Conservation (phyloP, 225 moss, liverwort and hornwort species). For the Antitrichia curtipendula region DNA sequence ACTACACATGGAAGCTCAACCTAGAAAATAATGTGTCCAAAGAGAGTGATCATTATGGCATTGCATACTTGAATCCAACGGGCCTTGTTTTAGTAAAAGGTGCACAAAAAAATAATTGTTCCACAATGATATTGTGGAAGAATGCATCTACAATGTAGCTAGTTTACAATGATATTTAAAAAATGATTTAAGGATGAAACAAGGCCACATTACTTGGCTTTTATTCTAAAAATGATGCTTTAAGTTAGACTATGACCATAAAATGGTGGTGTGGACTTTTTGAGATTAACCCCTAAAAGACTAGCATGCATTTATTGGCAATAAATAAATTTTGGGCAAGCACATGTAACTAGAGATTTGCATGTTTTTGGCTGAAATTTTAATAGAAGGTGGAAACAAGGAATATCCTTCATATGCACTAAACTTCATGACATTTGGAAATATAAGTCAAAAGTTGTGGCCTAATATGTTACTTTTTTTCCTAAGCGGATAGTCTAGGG, state of each 20-base stretch:
- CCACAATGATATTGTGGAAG: fast-evolving
- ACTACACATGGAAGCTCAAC: fast-evolving
- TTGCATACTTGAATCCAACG: neutral
- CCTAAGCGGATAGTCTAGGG: no score
- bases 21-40: fast-evolving
- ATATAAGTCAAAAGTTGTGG: no score
- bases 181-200: neutral
- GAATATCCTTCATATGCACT: no score
- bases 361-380: no score
- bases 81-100: neutral
- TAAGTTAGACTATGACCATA: no score
- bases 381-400: no score
- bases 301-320: no score
- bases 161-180: neutral
- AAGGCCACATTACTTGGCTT: fast-evolving
- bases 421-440: no score
- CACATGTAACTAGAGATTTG: no score
- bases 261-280: neutral
- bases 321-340: no score
- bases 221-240: fast-evolving
- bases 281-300: no score
- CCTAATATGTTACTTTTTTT: no score
- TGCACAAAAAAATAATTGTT: neutral
- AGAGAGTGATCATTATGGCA: fast-evolving
- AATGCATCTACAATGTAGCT: neutral